Base-by-base conservation (phyloP, 225 moss, liverwort and hornwort species). In the Marchantia polymorpha region DNA sequence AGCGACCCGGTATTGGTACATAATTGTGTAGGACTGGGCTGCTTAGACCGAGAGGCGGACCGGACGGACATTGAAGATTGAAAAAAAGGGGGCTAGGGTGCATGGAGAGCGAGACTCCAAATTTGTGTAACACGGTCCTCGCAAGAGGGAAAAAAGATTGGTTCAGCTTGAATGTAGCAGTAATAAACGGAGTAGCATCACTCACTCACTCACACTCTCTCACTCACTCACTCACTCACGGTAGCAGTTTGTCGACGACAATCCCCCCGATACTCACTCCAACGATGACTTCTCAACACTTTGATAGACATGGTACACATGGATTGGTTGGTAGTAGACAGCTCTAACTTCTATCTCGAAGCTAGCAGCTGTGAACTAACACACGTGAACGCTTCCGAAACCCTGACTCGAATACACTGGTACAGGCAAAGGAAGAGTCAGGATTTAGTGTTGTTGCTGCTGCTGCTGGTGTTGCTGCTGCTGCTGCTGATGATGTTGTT, bases 261-360 rank as follows among this genome's bases (percentile, higher is more conserved):
- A 73, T 54, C 73, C 77, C 64, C 77, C 64, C 47, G 63, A 71
- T 71, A 64, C 77, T 77, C 64, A 63, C 58, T 77, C 39, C 59
- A 46, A 75, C 58, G 65, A 80, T 77, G 73, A 75, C 80, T 75
- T 69, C 72, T 58, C 74, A 75, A 77, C 78, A 69, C 69, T 78
- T 76, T 86, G 81, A 77, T 86, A 78, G 61, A 69, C 75, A 75
- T 75, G 81, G 83, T 76, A 65, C 81, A 79, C 55, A 64, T 26
- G 74, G 77, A 64, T 67, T 80, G 79, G 69, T 64, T 48, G 75
- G 29, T 58, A 20, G 58, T 39, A 1, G 58, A 58, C 14, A 58
- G 55, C 59, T 31, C 64, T 64, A 64, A 8, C 64, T 27, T 27
- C 73, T 29, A 54, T 73, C 73, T 15, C 29, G 13, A 27, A 52